phyloP scores from a whole-genome alignment of 1,139 yeast species.

The Debaryomycetaceae sp. region DNA sequence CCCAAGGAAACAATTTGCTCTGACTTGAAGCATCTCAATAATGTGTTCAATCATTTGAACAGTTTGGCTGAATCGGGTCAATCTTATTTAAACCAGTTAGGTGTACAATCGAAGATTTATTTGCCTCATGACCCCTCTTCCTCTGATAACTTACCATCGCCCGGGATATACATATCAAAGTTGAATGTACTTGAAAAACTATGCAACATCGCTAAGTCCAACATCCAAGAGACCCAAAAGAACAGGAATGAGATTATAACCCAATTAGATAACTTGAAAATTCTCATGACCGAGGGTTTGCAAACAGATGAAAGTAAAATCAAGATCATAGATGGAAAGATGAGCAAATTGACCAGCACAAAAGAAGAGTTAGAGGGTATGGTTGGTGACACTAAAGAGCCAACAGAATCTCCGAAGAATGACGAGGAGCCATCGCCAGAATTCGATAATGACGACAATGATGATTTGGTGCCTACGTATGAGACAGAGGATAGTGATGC shows the following conservation, averaged over 20 bases:
- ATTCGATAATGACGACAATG: constrained; percentile 20
- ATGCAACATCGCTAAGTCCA: constrained; percentile 32
- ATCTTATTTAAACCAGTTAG: constrained; percentile 40
- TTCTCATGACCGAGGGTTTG: constrained; percentile 39
- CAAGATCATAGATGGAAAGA: constrained; percentile 38
- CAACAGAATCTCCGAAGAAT: constrained; percentile 3
- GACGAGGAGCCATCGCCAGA: constrained; percentile 20
- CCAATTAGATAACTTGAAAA: constrained; percentile 41
- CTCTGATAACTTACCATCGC: constrained; percentile 50
- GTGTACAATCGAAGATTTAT: constrained; percentile 40
- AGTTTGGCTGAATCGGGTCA: constrained; percentile 29
- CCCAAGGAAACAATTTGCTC: constrained; percentile 23
- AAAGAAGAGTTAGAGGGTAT: constrained; percentile 45
- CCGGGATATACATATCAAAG: constrained; percentile 45
- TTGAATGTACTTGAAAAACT: constrained; percentile 42
- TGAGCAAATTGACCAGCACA: constrained; percentile 33
- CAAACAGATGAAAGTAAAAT: constrained; percentile 44
- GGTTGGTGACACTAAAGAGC: constrained; percentile 24
- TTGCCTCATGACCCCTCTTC: constrained; percentile 39
- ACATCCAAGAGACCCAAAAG: constrained; percentile 35
- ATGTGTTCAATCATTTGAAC: constrained; percentile 26
- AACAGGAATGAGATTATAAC: constrained; percentile 37
- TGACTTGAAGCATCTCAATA: constrained; percentile 38
- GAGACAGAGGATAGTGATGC: constrained; percentile 28
- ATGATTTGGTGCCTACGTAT: constrained; percentile 33